Conservation (phyloP, 2,329 filamentous ascomycete genomes). For the Tolypocladium tropicale region DNA sequence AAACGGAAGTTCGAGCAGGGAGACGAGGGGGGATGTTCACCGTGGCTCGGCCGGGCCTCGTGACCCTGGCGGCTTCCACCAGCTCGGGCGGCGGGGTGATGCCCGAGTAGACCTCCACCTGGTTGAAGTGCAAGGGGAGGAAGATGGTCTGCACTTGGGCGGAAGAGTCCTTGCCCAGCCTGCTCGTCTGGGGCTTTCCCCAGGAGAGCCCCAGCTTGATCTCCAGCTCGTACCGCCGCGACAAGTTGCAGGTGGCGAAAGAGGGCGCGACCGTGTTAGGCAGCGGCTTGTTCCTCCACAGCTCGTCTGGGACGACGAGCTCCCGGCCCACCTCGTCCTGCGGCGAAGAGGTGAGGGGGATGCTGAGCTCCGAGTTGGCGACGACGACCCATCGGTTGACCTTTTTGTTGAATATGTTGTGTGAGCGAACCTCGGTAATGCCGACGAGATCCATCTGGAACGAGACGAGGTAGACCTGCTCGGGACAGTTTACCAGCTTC, state of each 20-base stretch:
- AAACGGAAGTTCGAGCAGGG: slow-evolving; percentile 22
- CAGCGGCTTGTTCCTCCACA: slow-evolving; percentile 65
- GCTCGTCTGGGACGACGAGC: slow-evolving; percentile 52
- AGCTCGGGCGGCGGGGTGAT: slow-evolving; percentile 72
- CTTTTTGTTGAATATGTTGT: slow-evolving; percentile 63
- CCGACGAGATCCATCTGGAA: slow-evolving; percentile 76
- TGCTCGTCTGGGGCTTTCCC: slow-evolving; percentile 41
- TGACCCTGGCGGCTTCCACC: slow-evolving; percentile 43
- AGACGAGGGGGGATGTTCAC: slow-evolving; percentile 22
- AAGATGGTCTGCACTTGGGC: slow-evolving; percentile 58
- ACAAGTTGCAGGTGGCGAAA: slow-evolving; percentile 83
- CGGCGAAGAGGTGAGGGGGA: slow-evolving; percentile 51
- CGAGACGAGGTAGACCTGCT: slow-evolving; percentile 64
- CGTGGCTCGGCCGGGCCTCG: slow-evolving; percentile 28
- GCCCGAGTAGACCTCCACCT: slow-evolving; percentile 74
- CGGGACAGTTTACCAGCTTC: slow-evolving; percentile 59
- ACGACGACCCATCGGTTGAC: slow-evolving; percentile 65
- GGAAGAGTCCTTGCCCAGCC: slow-evolving; percentile 11
- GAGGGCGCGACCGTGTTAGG: slow-evolving; percentile 81
- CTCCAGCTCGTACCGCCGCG: slow-evolving; percentile 73
- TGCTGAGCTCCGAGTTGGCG: slow-evolving; percentile 59
- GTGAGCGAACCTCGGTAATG: slow-evolving; percentile 68
- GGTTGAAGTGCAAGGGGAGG: slow-evolving; percentile 66
- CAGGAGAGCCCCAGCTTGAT: slow-evolving; percentile 69
- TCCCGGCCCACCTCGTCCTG: slow-evolving; percentile 54